Evolutionary conservation across 257 asterid genomes (phyloP).

Genomic region (Nicotiana noctiflora): DNA sequence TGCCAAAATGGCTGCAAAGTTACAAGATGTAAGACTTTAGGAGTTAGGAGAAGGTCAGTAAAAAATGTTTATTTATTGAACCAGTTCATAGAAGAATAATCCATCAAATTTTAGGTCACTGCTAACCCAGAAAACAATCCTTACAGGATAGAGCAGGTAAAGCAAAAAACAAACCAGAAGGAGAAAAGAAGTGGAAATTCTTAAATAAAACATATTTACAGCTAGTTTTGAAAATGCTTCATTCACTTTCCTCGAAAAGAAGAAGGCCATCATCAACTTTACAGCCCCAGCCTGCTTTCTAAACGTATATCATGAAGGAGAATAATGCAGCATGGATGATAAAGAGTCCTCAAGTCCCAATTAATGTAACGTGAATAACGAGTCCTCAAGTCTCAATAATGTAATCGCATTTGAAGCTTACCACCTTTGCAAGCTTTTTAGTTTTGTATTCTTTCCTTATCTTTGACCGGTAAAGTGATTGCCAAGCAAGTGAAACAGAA

Average conservation of each 20-base stretch:
- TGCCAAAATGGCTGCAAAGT: conserved; percentile 94
- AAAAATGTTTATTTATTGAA: background rate
- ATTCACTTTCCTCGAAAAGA: background rate
- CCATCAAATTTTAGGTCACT: background rate
- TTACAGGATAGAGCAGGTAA: background rate
- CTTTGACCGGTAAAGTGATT: background rate
- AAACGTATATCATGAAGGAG: background rate
- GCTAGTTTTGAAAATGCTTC: background rate
- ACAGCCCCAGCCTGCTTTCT: background rate
- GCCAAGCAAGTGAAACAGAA: background rate
- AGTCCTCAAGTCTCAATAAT: background rate
- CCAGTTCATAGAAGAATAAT: background rate
- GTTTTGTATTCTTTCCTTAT: background rate
- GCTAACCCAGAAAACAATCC: conserved; percentile 2
- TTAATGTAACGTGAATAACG: background rate
- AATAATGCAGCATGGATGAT: background rate
- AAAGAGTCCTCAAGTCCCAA: background rate
- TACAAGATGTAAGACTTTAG: conserved; percentile 7
- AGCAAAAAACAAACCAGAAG: background rate
- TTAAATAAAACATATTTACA: background rate
- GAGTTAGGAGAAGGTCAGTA: background rate
- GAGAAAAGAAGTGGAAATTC: background rate
- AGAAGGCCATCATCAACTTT: background rate
- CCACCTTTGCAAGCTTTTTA: background rate
- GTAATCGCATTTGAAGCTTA: background rate